These are phyloP conservation scores for Pseudogymnoascus sp. DNA, from an alignment of 2,329 filamentous ascomycete genomes.

Conservation along the genomic window DNA sequence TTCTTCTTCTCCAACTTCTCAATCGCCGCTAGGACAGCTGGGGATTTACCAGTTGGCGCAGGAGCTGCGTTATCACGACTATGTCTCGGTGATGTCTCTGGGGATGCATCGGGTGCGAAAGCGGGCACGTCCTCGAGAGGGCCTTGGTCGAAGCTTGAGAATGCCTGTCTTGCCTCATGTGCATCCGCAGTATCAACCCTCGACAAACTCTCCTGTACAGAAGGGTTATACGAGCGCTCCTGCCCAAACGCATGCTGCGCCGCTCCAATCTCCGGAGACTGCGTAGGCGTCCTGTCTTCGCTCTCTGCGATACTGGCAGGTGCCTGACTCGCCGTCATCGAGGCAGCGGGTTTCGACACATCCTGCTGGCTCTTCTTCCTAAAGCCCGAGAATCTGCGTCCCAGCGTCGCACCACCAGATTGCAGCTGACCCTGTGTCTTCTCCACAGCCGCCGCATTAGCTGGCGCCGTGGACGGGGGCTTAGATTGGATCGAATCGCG, in stretches of 20 bases:
- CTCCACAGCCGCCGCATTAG: conserved; percentile 45
- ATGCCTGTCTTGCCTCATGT: conserved; percentile 50
- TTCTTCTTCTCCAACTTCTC: conserved; percentile 31
- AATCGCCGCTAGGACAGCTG: conserved; percentile 14
- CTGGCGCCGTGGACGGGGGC: conserved; percentile 31
- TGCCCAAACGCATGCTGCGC: conserved; percentile 22
- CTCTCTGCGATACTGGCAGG: conserved; percentile 25
- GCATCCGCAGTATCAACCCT: conserved; percentile 52
- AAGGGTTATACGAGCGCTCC: conserved; percentile 36
- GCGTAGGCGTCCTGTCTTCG: conserved; percentile 20
- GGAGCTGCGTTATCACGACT: conserved; percentile 32
- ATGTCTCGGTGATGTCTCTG: conserved; percentile 29
- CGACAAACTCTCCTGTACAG: conserved; percentile 42
- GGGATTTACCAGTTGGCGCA: conserved; percentile 9
- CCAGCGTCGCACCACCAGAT: conserved; percentile 23
- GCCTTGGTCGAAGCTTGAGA: conserved; percentile 73
- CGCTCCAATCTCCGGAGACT: conserved; percentile 22
- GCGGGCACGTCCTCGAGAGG: conserved; percentile 80
- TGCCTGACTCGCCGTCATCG: conserved; percentile 16
- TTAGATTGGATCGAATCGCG: conserved; percentile 39
- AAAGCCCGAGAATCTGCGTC: conserved; percentile 33
- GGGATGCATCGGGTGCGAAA: conserved; percentile 50
- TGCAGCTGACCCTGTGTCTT: conserved; percentile 30
- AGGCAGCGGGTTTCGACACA: conserved; percentile 11
- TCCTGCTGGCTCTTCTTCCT: conserved; percentile 27